A percentile compares a stretch with the other conserved stretches of the same genome.
Conservation (phyloP, 2,329 filamentous ascomycete species). For the Aspergillus aculeatus region DNA sequence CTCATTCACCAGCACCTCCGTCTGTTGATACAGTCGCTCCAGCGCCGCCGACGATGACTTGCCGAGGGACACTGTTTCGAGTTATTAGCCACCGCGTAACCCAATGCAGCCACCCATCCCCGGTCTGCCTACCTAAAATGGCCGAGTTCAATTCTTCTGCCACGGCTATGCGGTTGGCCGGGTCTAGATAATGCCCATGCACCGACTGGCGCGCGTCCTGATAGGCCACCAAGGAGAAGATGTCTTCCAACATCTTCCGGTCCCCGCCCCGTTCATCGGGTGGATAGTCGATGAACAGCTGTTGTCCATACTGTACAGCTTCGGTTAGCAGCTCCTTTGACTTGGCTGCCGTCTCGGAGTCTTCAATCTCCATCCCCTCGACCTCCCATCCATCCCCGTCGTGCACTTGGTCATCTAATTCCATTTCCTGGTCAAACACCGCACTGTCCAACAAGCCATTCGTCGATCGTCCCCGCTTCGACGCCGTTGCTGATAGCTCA, state of each 20-base stretch:
- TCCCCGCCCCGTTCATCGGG: conserved; percentile 69
- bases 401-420: conserved; percentile 54
- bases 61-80: conserved; percentile 73
- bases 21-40: conserved; percentile 83
- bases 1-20: conserved; percentile 79
- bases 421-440: conserved; percentile 56
- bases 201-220: conserved; percentile 73
- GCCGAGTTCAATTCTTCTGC: conserved; percentile 93
- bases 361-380: conserved; percentile 59
- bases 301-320: conserved; percentile 76
- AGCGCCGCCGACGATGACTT: conserved; percentile 84
- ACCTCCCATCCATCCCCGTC: conserved; percentile 35
- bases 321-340: conserved; percentile 61
- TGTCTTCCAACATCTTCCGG: conserved; percentile 72
- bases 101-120: conserved; percentile 1
- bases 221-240: conserved; percentile 87
- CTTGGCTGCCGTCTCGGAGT: conserved; percentile 36
- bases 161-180: conserved; percentile 70
- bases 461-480: conserved; percentile 40
- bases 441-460: conserved; percentile 45
- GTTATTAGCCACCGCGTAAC: conserved; percentile 27
- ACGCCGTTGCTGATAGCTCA: conserved; percentile 52
- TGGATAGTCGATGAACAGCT: conserved; percentile 73
- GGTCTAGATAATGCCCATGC: conserved; percentile 75
- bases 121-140: conserved; percentile 68